Conservation (phyloP, 1,139 yeast genomes). For the Taphrina sp. region DNA sequence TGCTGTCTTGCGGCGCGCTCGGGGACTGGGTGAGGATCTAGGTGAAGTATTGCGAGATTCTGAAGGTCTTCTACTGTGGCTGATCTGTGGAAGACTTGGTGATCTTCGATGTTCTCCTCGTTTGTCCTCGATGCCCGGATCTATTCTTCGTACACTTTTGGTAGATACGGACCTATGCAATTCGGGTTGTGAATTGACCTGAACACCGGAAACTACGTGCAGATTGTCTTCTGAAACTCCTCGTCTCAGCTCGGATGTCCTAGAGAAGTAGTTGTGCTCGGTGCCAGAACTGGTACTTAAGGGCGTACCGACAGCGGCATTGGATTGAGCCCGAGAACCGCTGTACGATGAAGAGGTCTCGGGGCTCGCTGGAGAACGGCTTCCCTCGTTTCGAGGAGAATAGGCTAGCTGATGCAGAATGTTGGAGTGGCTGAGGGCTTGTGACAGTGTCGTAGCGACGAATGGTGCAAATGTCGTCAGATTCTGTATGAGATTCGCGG, state of each 20-base stretch:
- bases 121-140: not conserved
- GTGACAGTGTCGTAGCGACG: constrained; percentile 43
- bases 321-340: not conserved
- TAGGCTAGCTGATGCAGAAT: constrained; percentile 37
- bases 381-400: constrained; percentile 25
- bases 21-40: constrained; percentile 17
- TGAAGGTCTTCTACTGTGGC: not conserved
- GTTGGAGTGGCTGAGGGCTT: constrained; percentile 43
- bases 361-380: constrained; percentile 21
- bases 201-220: not conserved
- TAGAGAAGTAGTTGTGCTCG: constrained; percentile 15
- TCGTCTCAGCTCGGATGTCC: constrained; percentile 4
- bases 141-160: not conserved
- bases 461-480: constrained; percentile 43
- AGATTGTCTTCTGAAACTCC: constrained; percentile 21
- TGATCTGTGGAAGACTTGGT: constrained; percentile 1
- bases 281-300: constrained; percentile 2
- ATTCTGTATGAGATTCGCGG: constrained; percentile 40
- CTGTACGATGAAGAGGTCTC: constrained; percentile 15
- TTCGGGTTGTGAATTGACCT: not conserved
- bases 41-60: not conserved
- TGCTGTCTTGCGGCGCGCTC: constrained; percentile 12
- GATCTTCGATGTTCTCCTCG: constrained; percentile 7
- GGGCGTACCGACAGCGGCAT: constrained; percentile 20
- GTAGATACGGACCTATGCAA: constrained; percentile 2